Percentiles rank a stretch among this genome's conserved stretches.
Conservation (phyloP, 495 filamentous ascomycete species). For the Neurospora discreta region DNA sequence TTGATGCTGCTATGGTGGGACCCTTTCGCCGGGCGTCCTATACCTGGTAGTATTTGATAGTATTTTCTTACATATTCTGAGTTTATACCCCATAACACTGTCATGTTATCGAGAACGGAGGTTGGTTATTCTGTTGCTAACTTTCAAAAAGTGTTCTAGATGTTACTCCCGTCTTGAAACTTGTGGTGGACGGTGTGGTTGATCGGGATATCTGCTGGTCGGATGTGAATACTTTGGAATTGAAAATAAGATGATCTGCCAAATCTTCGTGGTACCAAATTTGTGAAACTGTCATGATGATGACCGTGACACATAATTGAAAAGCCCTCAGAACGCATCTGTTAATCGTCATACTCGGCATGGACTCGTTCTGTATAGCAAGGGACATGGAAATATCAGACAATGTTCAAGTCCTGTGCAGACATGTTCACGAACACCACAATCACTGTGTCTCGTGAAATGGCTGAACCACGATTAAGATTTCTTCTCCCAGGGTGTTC, state of each 20-base stretch:
- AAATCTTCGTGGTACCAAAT: neutral
- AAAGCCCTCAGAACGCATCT: neutral
- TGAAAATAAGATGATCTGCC: neutral
- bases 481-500: neutral
- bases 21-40: conserved; percentile 23
- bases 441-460: neutral
- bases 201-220: neutral
- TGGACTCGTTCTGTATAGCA: neutral
- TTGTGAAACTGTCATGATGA: neutral
- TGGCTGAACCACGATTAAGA: neutral
- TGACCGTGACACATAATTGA: neutral
- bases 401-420: neutral
- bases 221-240: neutral
- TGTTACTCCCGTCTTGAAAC: neutral
- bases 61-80: conserved; percentile 28
- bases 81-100: neutral
- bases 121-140: neutral
- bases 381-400: neutral
- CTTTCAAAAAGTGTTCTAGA: neutral
- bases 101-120: neutral
- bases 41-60: conserved; percentile 20
- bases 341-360: neutral
- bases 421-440: neutral
- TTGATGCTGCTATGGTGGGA: conserved; percentile 20
- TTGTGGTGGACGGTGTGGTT: neutral